Evolutionary conservation across 768 basidiomycete genomes (phyloP), one percentile per base, ranked within the genome.

Genomic region (Lactarius indigo): DNA sequence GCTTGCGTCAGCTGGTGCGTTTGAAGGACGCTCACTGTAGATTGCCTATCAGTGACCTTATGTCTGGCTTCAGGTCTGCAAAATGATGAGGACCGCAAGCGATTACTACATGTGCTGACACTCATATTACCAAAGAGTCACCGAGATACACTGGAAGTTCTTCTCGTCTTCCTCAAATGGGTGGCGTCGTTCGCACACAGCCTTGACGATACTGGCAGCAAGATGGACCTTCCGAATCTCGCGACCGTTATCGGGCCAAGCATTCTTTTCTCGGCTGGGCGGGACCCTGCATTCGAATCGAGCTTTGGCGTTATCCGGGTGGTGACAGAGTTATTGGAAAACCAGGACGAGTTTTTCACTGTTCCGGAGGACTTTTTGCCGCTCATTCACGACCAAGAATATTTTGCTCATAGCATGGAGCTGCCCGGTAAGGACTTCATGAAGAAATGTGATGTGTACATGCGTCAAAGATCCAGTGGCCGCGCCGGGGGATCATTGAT

Each of bases 161-260:
- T 99, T 59, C 98, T 97, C 74, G 96, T 97, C 35, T 99, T 99
- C 81, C 83, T 99, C 71, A 97, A 98, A 78, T 99, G 97, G 97
- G 97, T 99, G 13, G 96, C 96, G 12, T 97, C 95, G 2, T 99
- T 99, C 76, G 94, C 97, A 58, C 96, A 99, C 77, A 87, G 96
- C 81, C 96, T 98, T 73, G 94, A 95, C 71, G 92, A 93, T 74
- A 98, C 96, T 0, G 96, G 96, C 50, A 96, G 92, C 79, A 96
- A 96, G 80, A 99, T 99, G 97, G 97, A 99, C 77, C 81, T 98
- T 57, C 84, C 84, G 20, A 99, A 99, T 76, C 84, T 99, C 70
- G 94, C 97, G 41, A 98, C 94, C 10, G 96, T 98, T 77, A 96
- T 98, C 71, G 90, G 91, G 73, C 97, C 97, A n/a, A 98, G 94